phyloP scores from a whole-genome alignment of 2,329 filamentous ascomycete genomes.

The Diaporthe sp. region DNA sequence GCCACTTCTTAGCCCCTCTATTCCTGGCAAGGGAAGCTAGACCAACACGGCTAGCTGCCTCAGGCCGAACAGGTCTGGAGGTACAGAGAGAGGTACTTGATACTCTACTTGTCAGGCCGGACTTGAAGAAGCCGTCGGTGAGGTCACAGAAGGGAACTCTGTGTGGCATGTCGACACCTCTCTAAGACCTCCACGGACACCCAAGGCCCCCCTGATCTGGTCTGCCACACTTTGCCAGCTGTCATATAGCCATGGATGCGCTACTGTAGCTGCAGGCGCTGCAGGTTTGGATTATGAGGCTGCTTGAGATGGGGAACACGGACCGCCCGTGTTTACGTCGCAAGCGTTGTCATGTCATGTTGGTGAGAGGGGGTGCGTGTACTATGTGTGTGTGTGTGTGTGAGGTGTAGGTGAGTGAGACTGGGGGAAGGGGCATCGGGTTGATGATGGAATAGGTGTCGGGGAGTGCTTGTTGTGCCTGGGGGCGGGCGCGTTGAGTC shows the following conservation, averaged over 20 bases:
- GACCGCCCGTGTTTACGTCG: slow-evolving; percentile 29
- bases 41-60: not conserved
- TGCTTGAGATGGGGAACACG: slow-evolving; percentile 27
- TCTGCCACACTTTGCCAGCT: slow-evolving; percentile 32
- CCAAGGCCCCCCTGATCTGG: slow-evolving; percentile 22
- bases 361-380: slow-evolving; percentile 9
- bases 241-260: slow-evolving; percentile 35
- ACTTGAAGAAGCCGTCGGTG: slow-evolving; percentile 26
- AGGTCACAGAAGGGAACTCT: slow-evolving; percentile 14
- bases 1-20: not conserved
- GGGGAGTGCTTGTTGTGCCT: not conserved
- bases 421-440: slow-evolving; percentile 19
- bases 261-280: slow-evolving; percentile 30
- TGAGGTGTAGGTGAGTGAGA: no score
- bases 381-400: slow-evolving; percentile 6
- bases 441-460: slow-evolving; percentile 20
- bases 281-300: slow-evolving; percentile 26
- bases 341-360: slow-evolving; percentile 23
- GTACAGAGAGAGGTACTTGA: not conserved
- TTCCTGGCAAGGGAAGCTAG: not conserved
- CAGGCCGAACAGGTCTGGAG: not conserved
- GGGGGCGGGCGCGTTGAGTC: slow-evolving; percentile 1
- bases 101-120: not conserved
- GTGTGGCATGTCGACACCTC: not conserved
- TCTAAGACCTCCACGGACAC: slow-evolving; percentile 5